Percentiles rank a stretch among this genome's conserved stretches.
Evolutionary conservation across 108 stramenopile genomes (phyloP).

Genomic region (Craspedostauros australis): DNA sequence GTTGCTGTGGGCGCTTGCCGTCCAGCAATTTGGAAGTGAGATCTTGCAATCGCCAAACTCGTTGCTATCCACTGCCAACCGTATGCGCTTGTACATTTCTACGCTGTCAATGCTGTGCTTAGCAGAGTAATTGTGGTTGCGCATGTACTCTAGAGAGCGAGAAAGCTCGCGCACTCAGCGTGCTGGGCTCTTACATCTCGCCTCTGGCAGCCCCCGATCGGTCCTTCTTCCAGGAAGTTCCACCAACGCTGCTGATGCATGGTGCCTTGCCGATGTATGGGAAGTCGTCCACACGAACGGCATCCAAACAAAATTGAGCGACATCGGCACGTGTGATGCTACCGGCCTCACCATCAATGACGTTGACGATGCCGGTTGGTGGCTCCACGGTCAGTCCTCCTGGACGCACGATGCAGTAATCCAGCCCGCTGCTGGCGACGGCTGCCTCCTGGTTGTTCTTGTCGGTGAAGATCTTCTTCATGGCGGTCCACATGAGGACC

Average conservation of each 20-base stretch:
- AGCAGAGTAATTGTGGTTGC: too few species aligned
- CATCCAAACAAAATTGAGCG: conserved; percentile 93
- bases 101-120: too few species aligned
- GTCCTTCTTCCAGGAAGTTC: conserved; percentile 94
- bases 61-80: too few species aligned
- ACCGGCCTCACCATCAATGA: conserved; percentile 95
- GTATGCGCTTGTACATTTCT: too few species aligned
- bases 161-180: too few species aligned
- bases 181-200: conserved; percentile 21
- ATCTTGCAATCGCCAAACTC: too few species aligned
- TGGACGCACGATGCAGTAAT: conserved; percentile 94
- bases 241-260: conserved; percentile 93
- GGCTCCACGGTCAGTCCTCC: conserved; percentile 93
- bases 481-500: conserved; percentile 94
- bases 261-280: conserved; percentile 90
- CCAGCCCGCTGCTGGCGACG: conserved; percentile 69
- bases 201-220: conserved; percentile 77
- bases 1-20: too few species aligned
- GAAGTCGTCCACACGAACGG: conserved; percentile 82
- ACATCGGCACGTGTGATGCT: conserved; percentile 94
- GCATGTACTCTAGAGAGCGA: too few species aligned
- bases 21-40: too few species aligned
- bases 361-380: conserved; percentile 96
- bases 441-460: conserved; percentile 97
- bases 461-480: conserved; percentile 94